phyloP scores from a whole-genome alignment of 768 basidiomycete species.

The Suillus fuscotomentosus region DNA sequence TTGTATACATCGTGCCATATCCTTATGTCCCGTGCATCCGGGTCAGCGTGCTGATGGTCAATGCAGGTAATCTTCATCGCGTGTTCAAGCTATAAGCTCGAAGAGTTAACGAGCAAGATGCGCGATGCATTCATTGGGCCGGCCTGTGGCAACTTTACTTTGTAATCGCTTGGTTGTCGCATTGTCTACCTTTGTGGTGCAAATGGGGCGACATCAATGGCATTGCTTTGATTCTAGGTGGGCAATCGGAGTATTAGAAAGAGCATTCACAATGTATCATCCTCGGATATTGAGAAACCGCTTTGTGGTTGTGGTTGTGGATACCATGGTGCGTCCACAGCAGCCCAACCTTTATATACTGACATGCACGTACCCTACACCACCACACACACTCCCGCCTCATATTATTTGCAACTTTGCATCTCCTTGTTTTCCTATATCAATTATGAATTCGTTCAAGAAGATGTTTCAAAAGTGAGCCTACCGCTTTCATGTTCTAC shows the following conservation, averaged over 20 bases:
- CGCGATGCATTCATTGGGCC: neutral
- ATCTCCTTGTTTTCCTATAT: neutral
- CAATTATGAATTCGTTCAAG: neutral
- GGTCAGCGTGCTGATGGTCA: neutral
- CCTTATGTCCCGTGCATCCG: neutral
- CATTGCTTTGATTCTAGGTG: neutral
- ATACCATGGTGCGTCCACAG: neutral
- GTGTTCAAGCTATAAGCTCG: neutral
- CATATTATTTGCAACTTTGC: neutral
- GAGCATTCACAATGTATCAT: neutral
- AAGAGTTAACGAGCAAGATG: neutral
- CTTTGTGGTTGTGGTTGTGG: neutral
- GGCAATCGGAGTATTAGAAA: neutral
- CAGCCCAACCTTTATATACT: neutral
- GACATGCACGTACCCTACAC: neutral
- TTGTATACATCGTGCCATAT: neutral
- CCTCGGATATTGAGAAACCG: neutral
- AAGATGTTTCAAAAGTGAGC: conserved; percentile 9
- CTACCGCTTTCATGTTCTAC: neutral
- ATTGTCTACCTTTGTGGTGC: neutral
- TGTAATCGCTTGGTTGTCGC: neutral
- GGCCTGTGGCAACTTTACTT: neutral
- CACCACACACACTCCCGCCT: neutral
- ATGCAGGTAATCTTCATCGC: neutral
- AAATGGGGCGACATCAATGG: neutral